Base-by-base conservation (phyloP, 345 rosid genomes). In the Gossypium ekmanianum region DNA sequence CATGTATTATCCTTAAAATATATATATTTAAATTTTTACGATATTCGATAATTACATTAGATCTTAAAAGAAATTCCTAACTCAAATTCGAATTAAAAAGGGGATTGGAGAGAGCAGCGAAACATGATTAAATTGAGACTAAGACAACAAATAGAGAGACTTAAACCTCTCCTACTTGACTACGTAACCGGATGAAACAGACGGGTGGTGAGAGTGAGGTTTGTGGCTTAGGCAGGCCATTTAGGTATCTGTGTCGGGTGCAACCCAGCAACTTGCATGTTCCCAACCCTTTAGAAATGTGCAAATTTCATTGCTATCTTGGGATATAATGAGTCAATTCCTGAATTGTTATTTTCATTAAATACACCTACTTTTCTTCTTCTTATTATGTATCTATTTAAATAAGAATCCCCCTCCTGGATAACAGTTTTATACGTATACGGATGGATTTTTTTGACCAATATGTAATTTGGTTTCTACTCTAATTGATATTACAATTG, bases 201-300 rank as follows among this genome's bases (percentile, higher is more conserved):
- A 84, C 29, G 72, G 45, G 63, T 7, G 39, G 39, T 26, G 73
- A 67, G 62, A 55, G 67, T 29, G 67, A 65, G 58, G 74, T 26
- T 16, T 14, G 61, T 48, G 22, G 26, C 77, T 59, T 11, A 27
- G 79, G 68, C 57, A 27, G 79, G 72, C 57, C 54, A 39, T 18
- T 65, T 41, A 9, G 55, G 77, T 55, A 59, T 59, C 66, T 80
- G 17, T 24, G 85, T 76, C 87, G 81, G 79, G n/a, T 59, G 79
- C 81, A 65, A 74, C 75, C 71, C 79, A 47, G 80, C 81, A 84
- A 84, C 71, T 76, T 83, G 77, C 74, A 48, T 2, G 18, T 9
- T 68, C 18, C 24, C 11, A 17, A 27, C 73, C 59, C 3, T 2
- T 9, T 27, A 3, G 14, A 27, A 69, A 51, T 41, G 17, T 51